Percentiles rank a stretch among this genome's conserved stretches.
Conservation (phyloP, 139 green algal genomes). For the Tetraselmis striata region DNA sequence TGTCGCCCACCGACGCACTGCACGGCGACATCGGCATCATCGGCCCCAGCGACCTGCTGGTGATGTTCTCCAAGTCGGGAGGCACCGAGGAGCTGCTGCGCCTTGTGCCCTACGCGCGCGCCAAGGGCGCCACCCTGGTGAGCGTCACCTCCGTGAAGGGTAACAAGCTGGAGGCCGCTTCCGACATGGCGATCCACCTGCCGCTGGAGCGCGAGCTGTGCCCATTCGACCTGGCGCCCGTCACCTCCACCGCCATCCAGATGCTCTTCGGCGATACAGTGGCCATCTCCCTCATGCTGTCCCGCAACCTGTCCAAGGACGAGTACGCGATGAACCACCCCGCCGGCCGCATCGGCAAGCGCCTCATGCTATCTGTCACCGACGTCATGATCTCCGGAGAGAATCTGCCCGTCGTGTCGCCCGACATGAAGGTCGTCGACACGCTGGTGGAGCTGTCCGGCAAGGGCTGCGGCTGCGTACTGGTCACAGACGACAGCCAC, state of each 20-base stretch:
- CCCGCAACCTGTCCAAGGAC: constrained; percentile 42
- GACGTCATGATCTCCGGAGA: constrained; percentile 41
- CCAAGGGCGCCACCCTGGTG: constrained; percentile 53
- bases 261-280: constrained; percentile 62
- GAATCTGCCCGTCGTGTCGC: constrained; percentile 20
- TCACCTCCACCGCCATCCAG: constrained; percentile 54
- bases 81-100: constrained; percentile 51
- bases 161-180: constrained; percentile 33
- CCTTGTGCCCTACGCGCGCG: constrained; percentile 52
- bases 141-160: constrained; percentile 27
- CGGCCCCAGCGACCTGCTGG: constrained; percentile 36
- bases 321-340: constrained; percentile 60
- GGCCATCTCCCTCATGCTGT: constrained; percentile 50
- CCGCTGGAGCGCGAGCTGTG: constrained; percentile 57
- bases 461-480: constrained; percentile 51
- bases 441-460: constrained; percentile 42
- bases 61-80: constrained; percentile 50
- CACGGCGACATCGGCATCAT: constrained; percentile 63
- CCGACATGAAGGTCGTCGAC: constrained; percentile 21
- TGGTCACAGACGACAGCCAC: constrained; percentile 26
- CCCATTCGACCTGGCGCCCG: constrained; percentile 55
- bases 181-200: constrained; percentile 44
- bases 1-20: constrained; percentile 50
- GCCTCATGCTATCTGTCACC: constrained; percentile 43
- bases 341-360: constrained; percentile 51